Evolutionary conservation across 2,329 filamentous ascomycete genomes (phyloP).

Genomic region (Cyphellophora europaea): DNA sequence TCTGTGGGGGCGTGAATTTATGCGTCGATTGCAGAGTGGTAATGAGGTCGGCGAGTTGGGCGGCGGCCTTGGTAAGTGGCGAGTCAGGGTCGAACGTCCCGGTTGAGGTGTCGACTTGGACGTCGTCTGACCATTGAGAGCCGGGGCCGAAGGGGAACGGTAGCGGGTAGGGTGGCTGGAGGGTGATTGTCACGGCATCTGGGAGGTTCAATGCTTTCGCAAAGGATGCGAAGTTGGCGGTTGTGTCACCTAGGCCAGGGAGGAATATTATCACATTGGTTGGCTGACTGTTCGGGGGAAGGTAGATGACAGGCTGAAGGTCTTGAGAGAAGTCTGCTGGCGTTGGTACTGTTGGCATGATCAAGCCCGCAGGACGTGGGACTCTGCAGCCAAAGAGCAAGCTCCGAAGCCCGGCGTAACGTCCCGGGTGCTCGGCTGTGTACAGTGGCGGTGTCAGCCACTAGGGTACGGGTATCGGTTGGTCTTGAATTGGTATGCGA

Average conservation of each 20-base stretch:
- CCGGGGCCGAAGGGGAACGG: slow-evolving; percentile 52
- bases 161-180: slow-evolving; percentile 61
- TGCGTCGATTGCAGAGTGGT: slow-evolving; percentile 43
- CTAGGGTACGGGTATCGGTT: too few relatives aligned
- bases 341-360: slow-evolving; percentile 20
- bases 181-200: slow-evolving; percentile 64
- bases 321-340: slow-evolving; percentile 36
- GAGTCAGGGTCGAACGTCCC: slow-evolving; percentile 53
- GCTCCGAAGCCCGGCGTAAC: too few relatives aligned
- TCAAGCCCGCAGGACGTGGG: too few relatives aligned
- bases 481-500: too few relatives aligned
- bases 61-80: slow-evolving; percentile 45
- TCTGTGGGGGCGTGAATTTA: slow-evolving; percentile 51
- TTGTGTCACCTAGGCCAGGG: slow-evolving; percentile 74
- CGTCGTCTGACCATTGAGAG: slow-evolving; percentile 62
- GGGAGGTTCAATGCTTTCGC: slow-evolving; percentile 62
- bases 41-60: slow-evolving; percentile 44
- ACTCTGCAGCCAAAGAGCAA: too few relatives aligned
- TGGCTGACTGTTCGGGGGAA: slow-evolving; percentile 31
- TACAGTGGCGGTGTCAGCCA: too few relatives aligned
- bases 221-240: slow-evolving; percentile 59
- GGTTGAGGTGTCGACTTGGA: slow-evolving; percentile 41
- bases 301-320: slow-evolving; percentile 30
- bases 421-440: too few relatives aligned
- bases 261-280: slow-evolving; percentile 61